Base-by-base conservation (phyloP, 2,329 filamentous ascomycete species). In the Bipolaris cookei region DNA sequence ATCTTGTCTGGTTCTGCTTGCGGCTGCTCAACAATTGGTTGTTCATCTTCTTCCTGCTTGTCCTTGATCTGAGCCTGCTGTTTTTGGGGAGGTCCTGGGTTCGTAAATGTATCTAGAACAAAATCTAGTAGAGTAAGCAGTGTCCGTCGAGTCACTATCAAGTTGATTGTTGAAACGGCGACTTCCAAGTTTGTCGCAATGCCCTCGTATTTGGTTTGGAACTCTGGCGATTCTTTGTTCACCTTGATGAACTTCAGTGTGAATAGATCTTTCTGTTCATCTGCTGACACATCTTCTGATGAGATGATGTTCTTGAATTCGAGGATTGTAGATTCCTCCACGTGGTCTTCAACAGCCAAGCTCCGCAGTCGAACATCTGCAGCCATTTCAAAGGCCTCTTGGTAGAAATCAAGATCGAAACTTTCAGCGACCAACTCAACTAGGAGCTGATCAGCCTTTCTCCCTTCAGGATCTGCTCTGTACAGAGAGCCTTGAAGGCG, bases 271-370 rank as follows among this genome's bases (percentile, higher is more conserved):
- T 87, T 92, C 58, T 90, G 86, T 59, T 91, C 88, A 56, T 90
- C 86, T 43, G 88, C 78, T 54, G 83, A 80, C 38, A 83, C 84
- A 23, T 89, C 87, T 70, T 96, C 94, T 1, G 95, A 97, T 0
- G 93, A 96, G n/a, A 99, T 87, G 48, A 99, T 96, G 23, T 94
- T 94, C 77, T 95, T 97, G 82, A 99, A 99, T 70, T 98, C 94
- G 6, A 90, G 89, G 0, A 91, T 81, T 0, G 92, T 88, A 51
- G 94, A 90, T 63, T 95, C 83, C 65, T 91, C 94, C 7, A 99
- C 94, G 71, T 98, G 93, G 72, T 99, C 95, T 69, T 98, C 94
- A 3, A 99, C 87, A 0, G 89, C 91, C 16, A 99, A 82, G 1
- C 92, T 93, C 13, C 90, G 90, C 8, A 99, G 83, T 0, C 92